A percentile compares a stretch with the other conserved stretches of the same genome.
Evolutionary conservation across 257 asterid species (phyloP).

Genomic region (Leonotis leonurus): DNA sequence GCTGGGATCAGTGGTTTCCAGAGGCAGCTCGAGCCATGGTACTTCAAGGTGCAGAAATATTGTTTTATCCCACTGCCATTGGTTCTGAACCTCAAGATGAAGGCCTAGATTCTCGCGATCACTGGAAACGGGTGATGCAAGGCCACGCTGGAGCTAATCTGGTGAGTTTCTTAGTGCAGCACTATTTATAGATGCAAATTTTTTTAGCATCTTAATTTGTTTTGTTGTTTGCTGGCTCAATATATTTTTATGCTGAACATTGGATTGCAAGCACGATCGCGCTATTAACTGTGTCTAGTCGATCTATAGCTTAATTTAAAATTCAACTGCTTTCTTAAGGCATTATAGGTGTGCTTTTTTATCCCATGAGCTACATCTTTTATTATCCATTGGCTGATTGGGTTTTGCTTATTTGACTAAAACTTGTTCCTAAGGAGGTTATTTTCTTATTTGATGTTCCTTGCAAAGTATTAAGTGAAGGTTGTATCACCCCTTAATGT

Average conservation of each 20-base stretch:
- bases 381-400: neutral
- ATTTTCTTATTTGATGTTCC: neutral
- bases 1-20: constrained; percentile 99
- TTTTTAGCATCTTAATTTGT: neutral
- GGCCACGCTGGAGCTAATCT: constrained; percentile 97
- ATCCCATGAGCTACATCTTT: neutral
- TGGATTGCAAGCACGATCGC: neutral
- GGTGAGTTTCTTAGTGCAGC: constrained; percentile 37
- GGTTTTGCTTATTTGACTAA: neutral
- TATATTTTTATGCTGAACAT: neutral
- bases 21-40: constrained; percentile 98
- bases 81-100: constrained; percentile 98
- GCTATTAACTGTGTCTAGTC: neutral
- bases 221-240: neutral
- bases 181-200: neutral
- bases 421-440: neutral
- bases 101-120: constrained; percentile 90
- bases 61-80: constrained; percentile 95
- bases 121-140: constrained; percentile 97
- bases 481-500: neutral
- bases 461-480: neutral
- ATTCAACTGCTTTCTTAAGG: neutral
- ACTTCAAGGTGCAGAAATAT: constrained; percentile 93
- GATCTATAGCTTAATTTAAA: neutral
- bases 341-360: neutral